Base-by-base conservation (phyloP, 306 rosid genomes). In the Mimosa bimucronata region DNA sequence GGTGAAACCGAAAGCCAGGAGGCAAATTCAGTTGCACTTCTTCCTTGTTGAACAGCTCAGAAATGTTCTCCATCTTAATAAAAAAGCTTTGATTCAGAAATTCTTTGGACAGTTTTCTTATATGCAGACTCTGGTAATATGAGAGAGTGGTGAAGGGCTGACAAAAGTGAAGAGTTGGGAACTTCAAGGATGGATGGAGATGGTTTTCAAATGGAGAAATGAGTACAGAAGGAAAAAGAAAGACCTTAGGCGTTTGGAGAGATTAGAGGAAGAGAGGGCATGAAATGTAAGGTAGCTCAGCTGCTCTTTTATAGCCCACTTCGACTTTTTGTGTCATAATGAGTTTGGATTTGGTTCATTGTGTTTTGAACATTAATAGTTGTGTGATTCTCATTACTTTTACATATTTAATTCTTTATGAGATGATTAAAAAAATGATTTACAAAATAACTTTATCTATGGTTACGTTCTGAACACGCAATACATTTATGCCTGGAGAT, bases 211-310 rank as follows among this genome's bases (percentile, higher is more conserved):
- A 60, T 76, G 53, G 74, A 25, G 66, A 83, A 71, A 65, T 6
- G 44, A 16, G 5, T 34, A 71, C 64, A 84, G 41, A 34, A 77
- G 83, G 86, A 72, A 85, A 82, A 85, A 79, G 82, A 85, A 71
- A 68, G 79, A 44, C 81, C 87, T 83, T 89, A 86, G 83, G 82
- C 25, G 62, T 80, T 77, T 45, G 72, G 75, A 58, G 79, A 74
- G 84, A 80, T 50, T 18, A 18, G 23, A 50, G 57, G 4, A 57
- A 90, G 91, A 34, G 38, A 34, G 89, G 89, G 88, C 94, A 97
- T 94, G 97, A 88, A 71, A 85, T 78, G 84, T 86, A 92, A 91
- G 94, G 87, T 76, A 91, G 85, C 91, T 80, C 38, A 0, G 80
- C 84, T 50, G 84, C 13, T 23, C 85, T 84, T 86, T 81, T 89